Percentiles rank a stretch among this genome's conserved stretches.
Conservation (phyloP, 208 protist species). For the Trypanosoma boissoni region DNA sequence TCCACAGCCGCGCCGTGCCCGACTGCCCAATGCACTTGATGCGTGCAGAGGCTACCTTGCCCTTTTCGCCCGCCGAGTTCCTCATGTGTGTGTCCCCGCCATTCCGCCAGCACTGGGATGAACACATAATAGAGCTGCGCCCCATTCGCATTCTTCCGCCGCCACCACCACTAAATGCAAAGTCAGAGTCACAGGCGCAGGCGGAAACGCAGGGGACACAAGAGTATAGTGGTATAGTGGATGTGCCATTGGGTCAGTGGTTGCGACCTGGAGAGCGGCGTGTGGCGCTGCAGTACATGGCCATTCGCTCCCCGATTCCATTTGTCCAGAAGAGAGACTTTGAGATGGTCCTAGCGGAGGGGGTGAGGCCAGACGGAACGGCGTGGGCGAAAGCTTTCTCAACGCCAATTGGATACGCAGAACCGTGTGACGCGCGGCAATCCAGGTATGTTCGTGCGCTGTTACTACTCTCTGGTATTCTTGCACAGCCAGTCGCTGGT, state of each 20-base stretch:
- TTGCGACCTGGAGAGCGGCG: conserved; percentile 49
- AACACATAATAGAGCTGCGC: conserved; percentile 39
- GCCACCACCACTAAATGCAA: too few relatives aligned
- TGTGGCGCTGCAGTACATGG: conserved; percentile 72
- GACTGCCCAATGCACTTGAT: conserved; percentile 70
- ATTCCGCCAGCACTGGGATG: conserved; percentile 63
- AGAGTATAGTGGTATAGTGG: too few relatives aligned
- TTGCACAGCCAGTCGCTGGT: conserved; percentile 39
- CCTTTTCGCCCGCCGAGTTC: conserved; percentile 44
- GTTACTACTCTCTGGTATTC: conserved; percentile 56
- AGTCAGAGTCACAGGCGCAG: too few relatives aligned
- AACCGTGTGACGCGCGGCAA: conserved; percentile 52
- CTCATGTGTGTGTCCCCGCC: conserved; percentile 56
- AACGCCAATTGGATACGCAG: conserved; percentile 45
- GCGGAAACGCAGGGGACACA: too few relatives aligned
- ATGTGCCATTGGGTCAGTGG: too few relatives aligned
- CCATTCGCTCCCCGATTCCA: conserved; percentile 48
- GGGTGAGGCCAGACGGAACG: conserved; percentile 45
- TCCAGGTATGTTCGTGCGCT: conserved; percentile 66
- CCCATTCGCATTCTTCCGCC: conserved; percentile 41
- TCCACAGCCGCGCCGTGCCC: conserved; percentile 62
- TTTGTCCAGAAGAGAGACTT: conserved; percentile 74
- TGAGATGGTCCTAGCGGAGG: conserved; percentile 70
- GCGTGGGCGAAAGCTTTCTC: conserved; percentile 74
- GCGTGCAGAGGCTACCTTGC: conserved; percentile 59